These are phyloP conservation scores for Lichtheimia ramosa DNA, from an alignment of 371 early-diverging fungal genomes.

Conservation along the genomic window DNA sequence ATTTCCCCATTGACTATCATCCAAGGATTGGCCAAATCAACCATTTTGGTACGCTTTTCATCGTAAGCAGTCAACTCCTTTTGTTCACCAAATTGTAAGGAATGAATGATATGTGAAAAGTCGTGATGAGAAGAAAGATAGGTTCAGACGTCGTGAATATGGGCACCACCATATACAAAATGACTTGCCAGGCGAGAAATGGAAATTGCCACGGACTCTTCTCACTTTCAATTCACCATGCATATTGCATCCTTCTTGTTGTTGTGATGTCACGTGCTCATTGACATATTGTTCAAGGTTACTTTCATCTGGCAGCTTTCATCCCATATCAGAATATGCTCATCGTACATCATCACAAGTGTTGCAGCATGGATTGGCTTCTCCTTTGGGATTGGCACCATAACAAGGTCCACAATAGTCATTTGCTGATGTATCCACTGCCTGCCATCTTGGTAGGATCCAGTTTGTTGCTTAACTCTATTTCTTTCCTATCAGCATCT, in stretches of 20 bases:
- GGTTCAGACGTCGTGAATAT: slow-evolving; percentile 57
- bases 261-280: slow-evolving; percentile 71
- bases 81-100: slow-evolving; percentile 79
- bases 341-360: slow-evolving; percentile 88
- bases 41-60: slow-evolving; percentile 33
- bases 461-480: slow-evolving; percentile 10
- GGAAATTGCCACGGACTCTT: slow-evolving; percentile 89
- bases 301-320: slow-evolving; percentile 57
- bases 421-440: background rate
- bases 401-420: slow-evolving; percentile 91
- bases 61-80: slow-evolving; percentile 15
- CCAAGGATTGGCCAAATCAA: slow-evolving; percentile 77
- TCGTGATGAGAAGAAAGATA: slow-evolving; percentile 53
- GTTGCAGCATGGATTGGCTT: slow-evolving; percentile 78
- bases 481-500: too few species aligned
- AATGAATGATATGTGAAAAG: slow-evolving; percentile 83
- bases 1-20: slow-evolving; percentile 55
- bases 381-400: slow-evolving; percentile 68
- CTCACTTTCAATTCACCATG: slow-evolving; percentile 82
- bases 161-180: slow-evolving; percentile 72
- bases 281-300: slow-evolving; percentile 44
- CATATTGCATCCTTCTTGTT: slow-evolving; percentile 88
- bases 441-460: background rate
- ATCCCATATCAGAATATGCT: slow-evolving; percentile 78
- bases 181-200: slow-evolving; percentile 88